These are phyloP conservation scores for Lepidium africanum DNA, from an alignment of 345 rosid genomes.

Conservation along the genomic window DNA sequence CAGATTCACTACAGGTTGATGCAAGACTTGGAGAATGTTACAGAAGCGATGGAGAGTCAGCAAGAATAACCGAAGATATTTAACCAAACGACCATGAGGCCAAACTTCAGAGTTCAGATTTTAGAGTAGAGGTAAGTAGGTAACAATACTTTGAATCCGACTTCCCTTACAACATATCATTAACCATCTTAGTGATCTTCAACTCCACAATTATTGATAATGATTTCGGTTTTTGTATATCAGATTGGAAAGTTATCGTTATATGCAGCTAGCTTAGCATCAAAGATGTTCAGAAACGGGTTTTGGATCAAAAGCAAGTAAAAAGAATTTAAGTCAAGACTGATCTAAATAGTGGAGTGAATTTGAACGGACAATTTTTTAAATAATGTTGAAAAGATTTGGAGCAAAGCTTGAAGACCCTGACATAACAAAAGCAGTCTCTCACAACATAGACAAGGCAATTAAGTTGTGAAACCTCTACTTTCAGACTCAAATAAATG, in stretches of 20 bases:
- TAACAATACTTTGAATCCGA: slow-evolving; percentile 15
- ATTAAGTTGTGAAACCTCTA: slow-evolving; percentile 16
- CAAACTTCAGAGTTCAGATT: slow-evolving; percentile 77
- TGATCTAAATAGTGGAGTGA: background rate
- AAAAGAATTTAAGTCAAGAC: background rate
- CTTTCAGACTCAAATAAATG: background rate
- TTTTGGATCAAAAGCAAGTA: slow-evolving; percentile 79
- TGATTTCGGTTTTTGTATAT: slow-evolving; percentile 6
- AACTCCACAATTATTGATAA: slow-evolving; percentile 6
- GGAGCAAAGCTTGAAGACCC: slow-evolving; percentile 79
- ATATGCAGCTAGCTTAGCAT: slow-evolving; percentile 94
- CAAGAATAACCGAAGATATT: slow-evolving; percentile 71
- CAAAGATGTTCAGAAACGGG: slow-evolving; percentile 91
- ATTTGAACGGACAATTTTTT: background rate
- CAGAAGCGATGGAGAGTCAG: slow-evolving; percentile 76
- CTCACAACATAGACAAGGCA: slow-evolving; percentile 64
- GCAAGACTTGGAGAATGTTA: slow-evolving; percentile 63
- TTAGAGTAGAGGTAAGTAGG: no score
- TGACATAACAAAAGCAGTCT: slow-evolving; percentile 73
- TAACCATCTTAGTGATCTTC: background rate
- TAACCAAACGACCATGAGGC: slow-evolving; percentile 84
- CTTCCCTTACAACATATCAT: background rate
- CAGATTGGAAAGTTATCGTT: slow-evolving; percentile 89
- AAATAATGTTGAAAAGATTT: slow-evolving; percentile 35
- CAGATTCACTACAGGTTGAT: slow-evolving; percentile 49